These are phyloP conservation scores for Trichoderma koningiopsis DNA, from an alignment of 2,329 filamentous ascomycete species.

Conservation along the genomic window DNA sequence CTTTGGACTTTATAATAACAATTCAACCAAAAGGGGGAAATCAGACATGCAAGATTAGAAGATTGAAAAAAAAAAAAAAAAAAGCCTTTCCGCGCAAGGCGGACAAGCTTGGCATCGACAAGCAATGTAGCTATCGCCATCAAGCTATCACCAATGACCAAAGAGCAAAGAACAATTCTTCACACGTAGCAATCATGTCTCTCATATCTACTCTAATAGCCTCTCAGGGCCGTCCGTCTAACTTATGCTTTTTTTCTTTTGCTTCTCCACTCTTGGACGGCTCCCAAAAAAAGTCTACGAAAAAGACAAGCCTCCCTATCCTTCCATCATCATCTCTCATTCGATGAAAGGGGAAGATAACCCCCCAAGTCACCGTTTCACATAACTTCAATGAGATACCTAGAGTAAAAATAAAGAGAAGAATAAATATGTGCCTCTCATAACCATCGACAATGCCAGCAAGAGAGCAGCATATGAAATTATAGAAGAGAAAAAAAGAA, in stretches of 20 bases:
- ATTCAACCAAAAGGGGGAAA: background rate
- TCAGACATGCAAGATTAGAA: background rate
- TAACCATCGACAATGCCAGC: background rate
- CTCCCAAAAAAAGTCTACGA: slow-evolving; percentile 5
- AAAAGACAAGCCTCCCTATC: background rate
- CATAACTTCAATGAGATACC: background rate
- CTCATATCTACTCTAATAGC: slow-evolving; percentile 21
- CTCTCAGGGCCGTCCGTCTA: slow-evolving; percentile 9
- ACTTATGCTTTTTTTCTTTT: background rate
- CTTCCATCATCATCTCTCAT: background rate
- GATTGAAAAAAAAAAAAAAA: background rate
- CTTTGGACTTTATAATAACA: too few species aligned
- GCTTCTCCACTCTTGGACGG: background rate
- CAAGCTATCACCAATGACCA: background rate
- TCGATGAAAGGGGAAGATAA: background rate
- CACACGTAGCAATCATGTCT: slow-evolving; percentile 5
- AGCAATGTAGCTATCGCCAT: background rate
- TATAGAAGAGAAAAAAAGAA: background rate
- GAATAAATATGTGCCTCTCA: background rate
- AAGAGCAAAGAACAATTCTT: background rate
- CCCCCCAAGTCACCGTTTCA: background rate
- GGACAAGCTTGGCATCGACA: background rate
- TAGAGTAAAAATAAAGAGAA: background rate
- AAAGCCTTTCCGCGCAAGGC: background rate
- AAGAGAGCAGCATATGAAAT: background rate